A percentile compares a stretch with the other conserved stretches of the same genome.
Conservation (phyloP, 441 rosid genomes). For the Bruguiera hainesii region DNA sequence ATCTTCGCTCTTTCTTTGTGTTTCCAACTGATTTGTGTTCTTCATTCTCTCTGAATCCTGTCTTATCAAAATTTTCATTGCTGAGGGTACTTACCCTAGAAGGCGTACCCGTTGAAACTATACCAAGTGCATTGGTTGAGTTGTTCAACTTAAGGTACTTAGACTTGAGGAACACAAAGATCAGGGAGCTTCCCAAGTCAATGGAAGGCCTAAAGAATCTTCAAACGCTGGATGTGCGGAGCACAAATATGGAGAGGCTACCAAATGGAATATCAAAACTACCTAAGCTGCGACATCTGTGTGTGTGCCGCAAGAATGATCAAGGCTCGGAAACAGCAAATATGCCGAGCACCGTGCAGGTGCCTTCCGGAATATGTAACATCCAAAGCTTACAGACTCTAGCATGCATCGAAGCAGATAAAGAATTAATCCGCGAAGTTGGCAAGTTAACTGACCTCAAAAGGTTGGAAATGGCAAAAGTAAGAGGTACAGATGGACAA, state of each 20-base stretch:
- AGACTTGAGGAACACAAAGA: slow-evolving; percentile 23
- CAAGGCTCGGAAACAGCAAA: slow-evolving; percentile 1
- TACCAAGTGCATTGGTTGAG: slow-evolving; percentile 18
- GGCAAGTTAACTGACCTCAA: slow-evolving; percentile 38
- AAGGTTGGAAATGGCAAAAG: slow-evolving; percentile 34
- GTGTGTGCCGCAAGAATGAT: slow-evolving; percentile 8
- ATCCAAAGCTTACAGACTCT: slow-evolving; percentile 38
- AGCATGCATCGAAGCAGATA: slow-evolving; percentile 30
- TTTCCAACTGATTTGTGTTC: slow-evolving; percentile 24
- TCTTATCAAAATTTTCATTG: slow-evolving; percentile 22
- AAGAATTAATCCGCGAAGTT: slow-evolving; percentile 25
- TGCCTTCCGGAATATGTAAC: slow-evolving; percentile 29
- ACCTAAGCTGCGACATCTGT: slow-evolving; percentile 21
- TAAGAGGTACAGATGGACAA: slow-evolving; percentile 31
- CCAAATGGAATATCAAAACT: slow-evolving; percentile 28
- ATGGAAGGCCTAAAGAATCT: slow-evolving; percentile 24
- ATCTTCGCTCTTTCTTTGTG: slow-evolving; percentile 31
- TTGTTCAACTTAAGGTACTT: slow-evolving; percentile 27
- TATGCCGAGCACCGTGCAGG: slow-evolving; percentile 16
- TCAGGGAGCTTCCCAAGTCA: slow-evolving; percentile 24
- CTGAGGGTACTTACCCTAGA: slow-evolving; percentile 23
- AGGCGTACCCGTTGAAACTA: slow-evolving; percentile 17
- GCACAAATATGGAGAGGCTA: slow-evolving; percentile 16
- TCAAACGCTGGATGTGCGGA: slow-evolving; percentile 24
- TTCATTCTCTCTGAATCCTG: slow-evolving; percentile 16